Evolutionary conservation across 495 filamentous ascomycete genomes (phyloP).

Genomic region (Platismatia glauca): DNA sequence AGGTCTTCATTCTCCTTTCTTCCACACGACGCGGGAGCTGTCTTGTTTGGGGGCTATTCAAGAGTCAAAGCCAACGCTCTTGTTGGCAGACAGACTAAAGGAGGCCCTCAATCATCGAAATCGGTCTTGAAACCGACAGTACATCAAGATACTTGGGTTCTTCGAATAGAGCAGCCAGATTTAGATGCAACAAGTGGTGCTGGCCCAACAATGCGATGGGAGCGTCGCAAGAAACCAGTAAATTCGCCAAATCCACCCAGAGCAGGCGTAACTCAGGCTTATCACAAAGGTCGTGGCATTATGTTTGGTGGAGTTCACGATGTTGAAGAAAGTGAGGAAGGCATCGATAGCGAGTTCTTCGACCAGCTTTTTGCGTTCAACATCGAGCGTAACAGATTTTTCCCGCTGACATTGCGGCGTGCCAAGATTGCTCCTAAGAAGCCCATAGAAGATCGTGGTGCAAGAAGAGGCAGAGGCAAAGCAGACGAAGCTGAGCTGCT

Average conservation of each 20-base stretch:
- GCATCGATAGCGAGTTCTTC: constrained; percentile 94
- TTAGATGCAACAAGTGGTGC: constrained; percentile 48
- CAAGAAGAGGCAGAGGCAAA: constrained; percentile 59
- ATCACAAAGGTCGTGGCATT: constrained; percentile 86
- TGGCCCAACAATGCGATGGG: constrained; percentile 72
- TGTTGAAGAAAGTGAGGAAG: constrained; percentile 87
- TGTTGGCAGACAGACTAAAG: constrained; percentile 51
- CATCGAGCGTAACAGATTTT: constrained; percentile 88
- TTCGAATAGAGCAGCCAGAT: constrained; percentile 66
- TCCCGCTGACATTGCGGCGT: constrained; percentile 68
- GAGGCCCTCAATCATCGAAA: constrained; percentile 47
- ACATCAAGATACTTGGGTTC: constrained; percentile 90
- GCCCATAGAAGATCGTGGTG: constrained; percentile 44
- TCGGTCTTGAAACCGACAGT: constrained; percentile 75
- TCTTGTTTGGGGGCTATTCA: constrained; percentile 88
- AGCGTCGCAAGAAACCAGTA: constrained; percentile 81
- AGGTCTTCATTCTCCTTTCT: constrained; percentile 83
- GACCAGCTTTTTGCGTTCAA: constrained; percentile 84
- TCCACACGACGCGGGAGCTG: constrained; percentile 80
- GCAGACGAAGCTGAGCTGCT: constrained; percentile 87
- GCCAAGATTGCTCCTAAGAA: constrained; percentile 54
- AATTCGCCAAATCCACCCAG: constrained; percentile 78
- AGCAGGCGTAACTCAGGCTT: constrained; percentile 83
- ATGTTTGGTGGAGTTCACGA: constrained; percentile 93
- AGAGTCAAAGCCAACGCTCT: constrained; percentile 61